Evolutionary conservation across 2,329 filamentous ascomycete genomes (phyloP).

Genomic region (Epichloe brachyelytri): DNA sequence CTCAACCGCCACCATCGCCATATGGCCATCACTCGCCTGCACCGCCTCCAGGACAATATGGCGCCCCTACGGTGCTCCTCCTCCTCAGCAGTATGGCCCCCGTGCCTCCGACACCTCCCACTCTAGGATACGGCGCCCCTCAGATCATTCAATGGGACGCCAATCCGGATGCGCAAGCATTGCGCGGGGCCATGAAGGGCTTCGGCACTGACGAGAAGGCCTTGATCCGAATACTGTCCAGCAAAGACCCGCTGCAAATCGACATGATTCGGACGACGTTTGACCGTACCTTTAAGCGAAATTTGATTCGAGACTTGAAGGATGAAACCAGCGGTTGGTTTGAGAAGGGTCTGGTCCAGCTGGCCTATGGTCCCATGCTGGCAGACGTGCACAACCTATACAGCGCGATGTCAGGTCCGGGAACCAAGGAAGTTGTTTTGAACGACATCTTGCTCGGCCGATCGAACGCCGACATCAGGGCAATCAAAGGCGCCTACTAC

Average conservation of each 20-base stretch:
- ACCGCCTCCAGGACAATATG: constrained; percentile 22
- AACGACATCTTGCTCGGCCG: constrained; percentile 77
- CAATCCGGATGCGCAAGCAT: constrained; percentile 51
- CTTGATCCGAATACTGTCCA: constrained; percentile 57
- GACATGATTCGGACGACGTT: constrained; percentile 56
- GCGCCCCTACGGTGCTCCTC: constrained; percentile 30
- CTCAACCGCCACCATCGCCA: constrained; percentile 14
- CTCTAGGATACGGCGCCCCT: constrained; percentile 60
- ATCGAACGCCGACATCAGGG: constrained; percentile 75
- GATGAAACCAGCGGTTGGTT: constrained; percentile 68
- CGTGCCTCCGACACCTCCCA: constrained; percentile 48
- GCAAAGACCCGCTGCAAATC: constrained; percentile 67
- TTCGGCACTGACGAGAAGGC: constrained; percentile 78
- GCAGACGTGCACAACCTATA: constrained; percentile 62
- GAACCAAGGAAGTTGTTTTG: constrained; percentile 75
- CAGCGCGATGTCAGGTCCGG: constrained; percentile 61
- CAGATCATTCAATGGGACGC: constrained; percentile 60
- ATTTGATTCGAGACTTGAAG: constrained; percentile 62
- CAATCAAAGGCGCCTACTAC: constrained; percentile 72
- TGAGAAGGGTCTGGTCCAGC: constrained; percentile 57
- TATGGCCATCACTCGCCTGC: constrained; percentile 10
- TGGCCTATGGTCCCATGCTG: constrained; percentile 66
- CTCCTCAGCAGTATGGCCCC: constrained; percentile 21
- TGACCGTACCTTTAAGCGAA: constrained; percentile 48
- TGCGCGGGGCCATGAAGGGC: constrained; percentile 82